These are phyloP conservation scores for Xylariaceae sp. DNA, from an alignment of 2,329 filamentous ascomycete species.

Conservation along the genomic window DNA sequence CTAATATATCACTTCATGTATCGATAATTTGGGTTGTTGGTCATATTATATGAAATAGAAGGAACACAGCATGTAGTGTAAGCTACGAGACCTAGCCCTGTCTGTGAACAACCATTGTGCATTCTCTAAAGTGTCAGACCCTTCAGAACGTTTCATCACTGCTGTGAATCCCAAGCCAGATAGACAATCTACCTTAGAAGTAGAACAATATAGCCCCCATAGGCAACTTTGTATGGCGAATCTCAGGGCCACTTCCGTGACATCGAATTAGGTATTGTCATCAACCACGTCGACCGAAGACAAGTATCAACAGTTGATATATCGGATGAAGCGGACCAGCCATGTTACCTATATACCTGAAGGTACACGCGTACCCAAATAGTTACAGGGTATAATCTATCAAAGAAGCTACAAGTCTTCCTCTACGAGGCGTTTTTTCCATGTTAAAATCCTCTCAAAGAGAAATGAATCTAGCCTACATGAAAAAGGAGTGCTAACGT, in stretches of 20 bases:
- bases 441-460: too few relatives aligned
- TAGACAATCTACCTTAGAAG: not conserved
- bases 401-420: too few relatives aligned
- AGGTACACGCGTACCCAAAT: too few relatives aligned
- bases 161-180: not conserved
- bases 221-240: not conserved
- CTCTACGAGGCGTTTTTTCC: too few relatives aligned
- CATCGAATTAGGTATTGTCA: not conserved
- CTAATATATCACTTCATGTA: slow-evolving; percentile 3
- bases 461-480: too few relatives aligned
- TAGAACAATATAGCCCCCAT: not conserved
- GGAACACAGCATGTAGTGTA: not conserved
- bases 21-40: not conserved
- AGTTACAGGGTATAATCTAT: too few relatives aligned
- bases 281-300: too few relatives aligned
- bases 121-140: too few relatives aligned
- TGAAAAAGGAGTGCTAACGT: too few relatives aligned
- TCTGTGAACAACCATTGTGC: not conserved
- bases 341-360: too few relatives aligned
- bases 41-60: not conserved
- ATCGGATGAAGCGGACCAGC: too few relatives aligned
- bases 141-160: not conserved
- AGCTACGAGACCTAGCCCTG: not conserved
- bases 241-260: not conserved
- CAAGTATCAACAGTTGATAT: too few relatives aligned